A percentile compares a stretch with the other conserved stretches of the same genome.
Evolutionary conservation across 2,329 filamentous ascomycete species (phyloP).

Genomic region (Dactylella cylindrospora): DNA sequence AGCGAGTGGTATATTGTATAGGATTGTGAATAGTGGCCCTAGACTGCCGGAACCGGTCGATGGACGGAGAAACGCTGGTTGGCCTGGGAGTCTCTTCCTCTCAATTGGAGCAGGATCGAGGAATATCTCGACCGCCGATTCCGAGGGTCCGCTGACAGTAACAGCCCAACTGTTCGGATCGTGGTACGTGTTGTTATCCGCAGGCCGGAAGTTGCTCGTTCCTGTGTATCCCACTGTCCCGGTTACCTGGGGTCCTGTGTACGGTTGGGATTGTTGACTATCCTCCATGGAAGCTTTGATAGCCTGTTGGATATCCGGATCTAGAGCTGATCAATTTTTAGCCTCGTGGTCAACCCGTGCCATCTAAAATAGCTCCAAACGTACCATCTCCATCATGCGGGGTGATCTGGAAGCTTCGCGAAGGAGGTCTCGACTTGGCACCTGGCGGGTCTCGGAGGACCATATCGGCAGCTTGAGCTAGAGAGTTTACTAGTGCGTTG

Average conservation of each 20-base stretch:
- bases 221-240: slow-evolving; percentile 46
- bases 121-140: slow-evolving; percentile 47
- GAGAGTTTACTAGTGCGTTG: slow-evolving; percentile 21
- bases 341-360: slow-evolving; percentile 2
- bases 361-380: neutral
- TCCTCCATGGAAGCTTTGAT: slow-evolving; percentile 47
- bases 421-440: slow-evolving; percentile 37
- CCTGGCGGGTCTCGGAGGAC: slow-evolving; percentile 28
- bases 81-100: slow-evolving; percentile 44
- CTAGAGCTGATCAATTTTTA: slow-evolving; percentile 23
- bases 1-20: slow-evolving; percentile 47
- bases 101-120: slow-evolving; percentile 45
- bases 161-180: slow-evolving; percentile 47
- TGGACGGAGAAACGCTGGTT: slow-evolving; percentile 48
- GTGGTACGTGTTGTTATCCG: slow-evolving; percentile 45
- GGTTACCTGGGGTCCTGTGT: slow-evolving; percentile 45
- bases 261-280: slow-evolving; percentile 31
- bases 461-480: slow-evolving; percentile 18
- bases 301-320: slow-evolving; percentile 46
- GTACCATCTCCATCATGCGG: slow-evolving; percentile 35
- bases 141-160: slow-evolving; percentile 33
- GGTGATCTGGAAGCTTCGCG: slow-evolving; percentile 29
- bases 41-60: slow-evolving; percentile 44
- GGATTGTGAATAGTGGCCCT: slow-evolving; percentile 46
- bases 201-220: slow-evolving; percentile 46